These are phyloP conservation scores for Wickerhamiella galacta DNA, from an alignment of 805 yeast species.

Conservation along the genomic window DNA sequence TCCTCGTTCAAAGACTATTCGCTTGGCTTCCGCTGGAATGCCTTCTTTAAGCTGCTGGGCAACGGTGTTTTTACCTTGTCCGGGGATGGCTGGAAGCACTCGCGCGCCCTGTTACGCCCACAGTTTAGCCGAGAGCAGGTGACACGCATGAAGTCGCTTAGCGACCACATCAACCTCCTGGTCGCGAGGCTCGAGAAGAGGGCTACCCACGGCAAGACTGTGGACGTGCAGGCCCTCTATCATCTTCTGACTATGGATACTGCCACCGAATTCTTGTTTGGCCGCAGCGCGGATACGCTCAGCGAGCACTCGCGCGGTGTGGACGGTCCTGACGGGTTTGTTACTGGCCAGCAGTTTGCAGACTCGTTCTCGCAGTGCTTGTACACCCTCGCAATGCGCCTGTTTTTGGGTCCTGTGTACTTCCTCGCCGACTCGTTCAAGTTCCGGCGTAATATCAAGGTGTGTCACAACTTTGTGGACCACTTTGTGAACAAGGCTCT, in stretches of 20 bases:
- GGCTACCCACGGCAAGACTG: constrained; percentile 7
- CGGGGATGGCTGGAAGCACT: constrained; percentile 21
- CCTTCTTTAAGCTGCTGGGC: constrained; percentile 14
- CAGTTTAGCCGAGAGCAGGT: constrained; percentile 18
- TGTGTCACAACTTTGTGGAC: constrained; percentile 26
- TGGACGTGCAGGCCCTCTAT: constrained; percentile 15
- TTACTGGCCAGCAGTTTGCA: constrained; percentile 15
- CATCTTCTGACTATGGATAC: constrained; percentile 16
- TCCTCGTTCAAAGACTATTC: constrained; percentile 17
- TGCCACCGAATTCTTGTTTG: constrained; percentile 18
- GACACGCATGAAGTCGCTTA: constrained; percentile 13
- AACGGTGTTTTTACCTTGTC: constrained; percentile 19
- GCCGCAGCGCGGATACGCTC: constrained; percentile 17
- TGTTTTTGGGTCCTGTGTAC: constrained; percentile 13
- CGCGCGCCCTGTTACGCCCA: constrained; percentile 19
- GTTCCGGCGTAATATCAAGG: constrained; percentile 22
- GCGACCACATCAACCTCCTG: constrained; percentile 14
- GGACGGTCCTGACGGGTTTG: constrained; percentile 12
- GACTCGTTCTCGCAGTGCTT: constrained; percentile 15
- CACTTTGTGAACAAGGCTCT: constrained; percentile 27
- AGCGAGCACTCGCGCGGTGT: constrained; percentile 7
- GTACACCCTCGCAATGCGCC: constrained; percentile 12
- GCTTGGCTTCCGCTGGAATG: constrained; percentile 16
- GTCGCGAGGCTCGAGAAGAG: constrained; percentile 7
- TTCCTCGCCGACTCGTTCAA: constrained; percentile 14